Conservation (phyloP, 768 basidiomycete genomes). For the Crepidotus variabilis region DNA sequence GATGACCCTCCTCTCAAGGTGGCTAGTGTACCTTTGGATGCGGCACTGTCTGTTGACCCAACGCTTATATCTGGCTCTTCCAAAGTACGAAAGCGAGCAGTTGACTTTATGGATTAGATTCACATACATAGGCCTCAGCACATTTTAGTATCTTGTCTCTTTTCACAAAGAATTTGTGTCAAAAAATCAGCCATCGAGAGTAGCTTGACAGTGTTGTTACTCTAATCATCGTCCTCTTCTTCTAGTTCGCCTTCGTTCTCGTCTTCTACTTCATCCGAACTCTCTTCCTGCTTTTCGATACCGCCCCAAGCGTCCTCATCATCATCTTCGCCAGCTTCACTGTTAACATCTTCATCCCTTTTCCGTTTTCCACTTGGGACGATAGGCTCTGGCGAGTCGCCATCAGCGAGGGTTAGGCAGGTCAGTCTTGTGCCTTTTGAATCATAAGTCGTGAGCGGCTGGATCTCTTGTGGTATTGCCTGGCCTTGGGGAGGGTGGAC, state of each 20-base stretch:
- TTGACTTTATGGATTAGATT: constrained; percentile 56
- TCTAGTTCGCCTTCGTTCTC: constrained; percentile 10
- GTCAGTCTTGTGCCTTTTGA: constrained; percentile 85
- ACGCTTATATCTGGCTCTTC: constrained; percentile 10
- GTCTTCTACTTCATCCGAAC: constrained; percentile 16
- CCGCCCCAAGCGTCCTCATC: constrained; percentile 22
- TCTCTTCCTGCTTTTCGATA: constrained; percentile 17
- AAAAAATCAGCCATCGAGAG: too few species aligned
- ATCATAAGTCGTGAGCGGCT: constrained; percentile 68
- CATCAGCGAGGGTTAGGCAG: constrained; percentile 61
- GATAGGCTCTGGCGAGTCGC: constrained; percentile 21
- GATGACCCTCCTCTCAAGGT: constrained; percentile 52
- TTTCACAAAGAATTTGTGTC: too few species aligned
- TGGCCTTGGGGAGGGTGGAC: constrained; percentile 5
- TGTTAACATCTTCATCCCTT: constrained; percentile 28
- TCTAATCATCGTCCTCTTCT: constrained; percentile 13
- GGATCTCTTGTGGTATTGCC: constrained; percentile 7
- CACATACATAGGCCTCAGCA: too few species aligned
- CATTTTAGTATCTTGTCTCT: too few species aligned
- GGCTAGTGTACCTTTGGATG: constrained; percentile 11
- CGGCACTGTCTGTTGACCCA: constrained; percentile 16
- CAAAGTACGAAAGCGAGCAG: constrained; percentile 63
- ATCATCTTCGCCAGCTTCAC: constrained; percentile 27
- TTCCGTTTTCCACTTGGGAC: constrained; percentile 23
- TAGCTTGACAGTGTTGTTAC: too few species aligned